Conservation (phyloP, 2,329 filamentous ascomycete species). For the Coniochaeta prunicola region DNA sequence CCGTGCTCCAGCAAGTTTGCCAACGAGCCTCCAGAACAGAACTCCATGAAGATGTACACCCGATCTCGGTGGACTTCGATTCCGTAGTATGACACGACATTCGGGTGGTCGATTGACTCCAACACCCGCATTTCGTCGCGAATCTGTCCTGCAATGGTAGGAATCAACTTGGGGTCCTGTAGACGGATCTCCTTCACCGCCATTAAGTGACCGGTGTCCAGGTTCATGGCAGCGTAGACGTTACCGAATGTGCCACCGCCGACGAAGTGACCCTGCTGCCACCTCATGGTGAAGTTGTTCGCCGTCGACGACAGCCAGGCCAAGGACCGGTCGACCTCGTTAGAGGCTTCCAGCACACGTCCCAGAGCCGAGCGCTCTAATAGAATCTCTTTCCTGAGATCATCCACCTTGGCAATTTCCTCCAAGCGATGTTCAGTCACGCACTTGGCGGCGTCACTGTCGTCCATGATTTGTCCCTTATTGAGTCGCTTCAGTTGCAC, state of each 20-base stretch:
- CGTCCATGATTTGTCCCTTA: constrained; percentile 64
- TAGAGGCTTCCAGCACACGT: constrained; percentile 85
- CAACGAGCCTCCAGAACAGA: constrained; percentile 90
- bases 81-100: constrained; percentile 95
- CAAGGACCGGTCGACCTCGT: constrained; percentile 90
- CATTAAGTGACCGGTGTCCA: constrained; percentile 95
- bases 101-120: constrained; percentile 92
- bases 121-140: constrained; percentile 95
- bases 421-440: constrained; percentile 70
- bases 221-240: constrained; percentile 94
- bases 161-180: constrained; percentile 93
- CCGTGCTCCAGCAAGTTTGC: constrained; percentile 88
- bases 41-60: constrained; percentile 99
- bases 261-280: constrained; percentile 98
- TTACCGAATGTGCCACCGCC: constrained; percentile 96
- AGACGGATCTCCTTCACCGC: constrained; percentile 97
- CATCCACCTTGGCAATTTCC: constrained; percentile 70
- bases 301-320: constrained; percentile 90
- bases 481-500: constrained; percentile 73
- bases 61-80: constrained; percentile 98
- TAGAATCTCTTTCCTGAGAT: constrained; percentile 68
- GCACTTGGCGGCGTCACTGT: constrained; percentile 74
- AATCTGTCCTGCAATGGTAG: constrained; percentile 88
- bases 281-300: constrained; percentile 90
- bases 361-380: constrained; percentile 82